Percentiles rank a stretch among this genome's conserved stretches.
phyloP scores from a whole-genome alignment of 169 alveolate genomes.

The Cryptosporidium ubiquitum region DNA sequence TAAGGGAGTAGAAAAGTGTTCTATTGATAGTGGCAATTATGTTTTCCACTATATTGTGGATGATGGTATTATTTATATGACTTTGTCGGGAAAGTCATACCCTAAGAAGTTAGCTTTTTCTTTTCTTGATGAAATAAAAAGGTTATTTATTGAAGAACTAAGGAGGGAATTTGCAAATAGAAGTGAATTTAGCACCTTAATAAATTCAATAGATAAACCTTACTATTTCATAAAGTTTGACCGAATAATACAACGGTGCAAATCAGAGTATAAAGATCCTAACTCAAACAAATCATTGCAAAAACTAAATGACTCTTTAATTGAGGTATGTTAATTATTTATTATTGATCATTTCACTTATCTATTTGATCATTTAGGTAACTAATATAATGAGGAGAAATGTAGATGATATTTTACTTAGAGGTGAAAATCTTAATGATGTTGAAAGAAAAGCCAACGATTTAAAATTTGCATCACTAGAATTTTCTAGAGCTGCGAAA shows the following conservation, averaged over 20 bases:
- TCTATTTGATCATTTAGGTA: constrained; percentile 8
- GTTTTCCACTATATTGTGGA: constrained; percentile 76
- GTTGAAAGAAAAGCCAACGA: constrained; percentile 68
- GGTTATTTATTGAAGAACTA: constrained; percentile 83
- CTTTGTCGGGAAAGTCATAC: constrained; percentile 81
- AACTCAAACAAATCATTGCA: constrained; percentile 73
- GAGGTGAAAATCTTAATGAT: constrained; percentile 79
- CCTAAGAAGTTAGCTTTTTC: constrained; percentile 88
- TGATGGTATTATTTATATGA: constrained; percentile 83
- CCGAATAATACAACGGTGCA: constrained; percentile 78
- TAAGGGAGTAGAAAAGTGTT: constrained; percentile 31
- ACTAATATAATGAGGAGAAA: constrained; percentile 77
- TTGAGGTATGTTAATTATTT: constrained; percentile 59
- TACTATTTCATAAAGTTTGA: constrained; percentile 86
- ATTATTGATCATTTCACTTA: not conserved
- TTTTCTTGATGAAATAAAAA: constrained; percentile 82
- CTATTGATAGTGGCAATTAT: constrained; percentile 61
- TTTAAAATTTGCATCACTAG: constrained; percentile 54
- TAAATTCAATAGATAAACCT: constrained; percentile 86
- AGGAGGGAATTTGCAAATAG: constrained; percentile 82
- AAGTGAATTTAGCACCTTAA: constrained; percentile 79
- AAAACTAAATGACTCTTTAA: constrained; percentile 76
- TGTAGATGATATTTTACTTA: constrained; percentile 77
- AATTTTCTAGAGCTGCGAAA: constrained; percentile 77
- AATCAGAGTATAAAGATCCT: constrained; percentile 77